phyloP scores from a whole-genome alignment of 177 flowering plant genomes.

The Telopea speciosissima region DNA sequence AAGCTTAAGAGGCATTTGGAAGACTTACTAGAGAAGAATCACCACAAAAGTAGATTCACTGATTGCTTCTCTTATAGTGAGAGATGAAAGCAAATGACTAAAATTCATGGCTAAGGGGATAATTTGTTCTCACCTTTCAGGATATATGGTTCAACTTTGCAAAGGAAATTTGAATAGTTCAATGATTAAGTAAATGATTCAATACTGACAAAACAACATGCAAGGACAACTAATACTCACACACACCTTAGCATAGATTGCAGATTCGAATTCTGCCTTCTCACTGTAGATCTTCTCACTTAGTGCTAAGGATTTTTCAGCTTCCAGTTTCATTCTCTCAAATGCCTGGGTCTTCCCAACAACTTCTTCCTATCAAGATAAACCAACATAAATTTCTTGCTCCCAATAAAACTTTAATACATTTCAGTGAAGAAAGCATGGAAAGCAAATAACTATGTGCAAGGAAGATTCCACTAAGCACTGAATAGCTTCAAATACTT shows the following conservation, averaged over 20 bases:
- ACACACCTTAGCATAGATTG: conserved; percentile 70
- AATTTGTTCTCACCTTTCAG: not conserved
- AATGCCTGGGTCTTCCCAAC: conserved; percentile 52
- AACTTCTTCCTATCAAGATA: conserved; percentile 62
- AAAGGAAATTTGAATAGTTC: not conserved
- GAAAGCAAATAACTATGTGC: not conserved
- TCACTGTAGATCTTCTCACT: conserved; percentile 65
- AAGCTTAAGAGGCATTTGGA: not conserved
- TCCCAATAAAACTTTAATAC: not conserved
- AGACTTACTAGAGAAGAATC: not conserved
- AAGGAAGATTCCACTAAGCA: not conserved
- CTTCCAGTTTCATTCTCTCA: conserved; percentile 69
- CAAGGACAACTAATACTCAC: not conserved
- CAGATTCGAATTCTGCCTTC: conserved; percentile 72
- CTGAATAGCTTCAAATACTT: not conserved
- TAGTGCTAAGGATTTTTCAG: conserved; percentile 75
- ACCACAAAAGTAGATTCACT: not conserved
- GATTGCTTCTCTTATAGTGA: not conserved
- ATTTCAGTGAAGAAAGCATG: not conserved
- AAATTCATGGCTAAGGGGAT: too few species aligned
- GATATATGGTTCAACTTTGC: not conserved
- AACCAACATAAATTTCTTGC: not conserved
- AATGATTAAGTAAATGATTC: not conserved
- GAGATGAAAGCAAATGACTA: not conserved
- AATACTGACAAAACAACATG: too few species aligned